Base-by-base conservation (phyloP, 176 grass and related monocot genomes). In the Tuctoria greenei region DNA sequence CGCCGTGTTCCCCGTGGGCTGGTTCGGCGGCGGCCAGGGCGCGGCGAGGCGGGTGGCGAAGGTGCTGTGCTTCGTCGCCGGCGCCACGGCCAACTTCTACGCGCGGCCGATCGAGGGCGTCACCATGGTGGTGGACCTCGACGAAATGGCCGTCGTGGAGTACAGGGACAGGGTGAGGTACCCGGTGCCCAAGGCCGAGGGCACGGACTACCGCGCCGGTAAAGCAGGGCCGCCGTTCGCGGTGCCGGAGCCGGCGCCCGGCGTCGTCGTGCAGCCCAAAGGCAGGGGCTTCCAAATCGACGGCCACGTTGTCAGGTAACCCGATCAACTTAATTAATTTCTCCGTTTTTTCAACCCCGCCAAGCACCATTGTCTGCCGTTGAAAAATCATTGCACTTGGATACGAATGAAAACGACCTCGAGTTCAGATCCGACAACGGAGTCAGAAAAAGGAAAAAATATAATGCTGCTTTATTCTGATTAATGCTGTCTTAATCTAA, bases 31-130 rank as follows among this genome's bases (percentile, higher is more conserved):
- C 8, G 8, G n/a, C n/a, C n/a, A 10, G 21, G 7, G 18, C 23
- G n/a, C n/a, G n/a, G 40, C 31, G 5, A 1, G 0, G 62, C 31
- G 93, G 69, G 41, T 89, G 78, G 69, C 77, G 10, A 85, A 85
- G 81, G 18, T 92, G 59, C 44, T 56, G 58, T 96, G 93, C 64
- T 92, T 87, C 11, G 42, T 89, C 1, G 63, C 67, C 3, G 86
- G 79, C 6, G 88, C 26, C 20, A 91, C 88, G 35, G 80, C 64
- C 40, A 95, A 92, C 81, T 88, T 83, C 67, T 90, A 86, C 61
- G 71, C 37, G 55, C 81, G 88, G 71, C 88, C 91, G 11, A 14
- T 94, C 49, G 91, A 94, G 68, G 91, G 88, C 60, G 69, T 94
- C 24, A 79, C 88, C 51, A 62, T 94, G 31, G 75, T 90, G 78